Evolutionary conservation across 148 eudicot genomes (phyloP).

Genomic region (Rhododendron mucronatum): DNA sequence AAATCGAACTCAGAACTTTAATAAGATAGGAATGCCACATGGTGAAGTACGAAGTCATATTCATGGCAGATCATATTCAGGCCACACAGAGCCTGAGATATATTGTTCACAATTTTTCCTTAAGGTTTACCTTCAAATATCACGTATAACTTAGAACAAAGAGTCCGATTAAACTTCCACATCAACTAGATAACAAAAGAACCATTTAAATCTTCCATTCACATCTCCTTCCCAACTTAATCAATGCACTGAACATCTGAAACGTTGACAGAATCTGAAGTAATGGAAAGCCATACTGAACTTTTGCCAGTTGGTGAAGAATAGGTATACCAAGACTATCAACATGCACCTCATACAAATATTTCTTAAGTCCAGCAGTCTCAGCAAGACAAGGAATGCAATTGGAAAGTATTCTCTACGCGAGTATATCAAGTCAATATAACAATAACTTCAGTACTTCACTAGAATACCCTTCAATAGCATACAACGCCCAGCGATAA

Average conservation of each 20-base stretch:
- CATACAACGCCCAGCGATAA: no score
- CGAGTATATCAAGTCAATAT: neutral
- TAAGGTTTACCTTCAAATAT: neutral
- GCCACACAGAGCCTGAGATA: neutral
- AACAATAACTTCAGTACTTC: neutral
- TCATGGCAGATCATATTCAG: neutral
- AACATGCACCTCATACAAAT: neutral
- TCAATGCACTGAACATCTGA: neutral
- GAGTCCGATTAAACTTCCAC: neutral
- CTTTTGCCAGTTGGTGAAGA: neutral
- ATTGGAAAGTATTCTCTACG: neutral
- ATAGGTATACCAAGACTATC: neutral
- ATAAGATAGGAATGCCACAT: neutral
- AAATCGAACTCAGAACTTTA: neutral
- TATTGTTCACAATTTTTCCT: neutral
- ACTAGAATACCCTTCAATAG: neutral
- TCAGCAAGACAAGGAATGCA: slow-evolving; percentile 3
- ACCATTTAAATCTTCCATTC: neutral
- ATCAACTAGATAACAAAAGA: neutral
- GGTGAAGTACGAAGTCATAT: neutral
- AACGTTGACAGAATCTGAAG: neutral
- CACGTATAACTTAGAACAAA: neutral
- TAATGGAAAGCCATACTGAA: neutral
- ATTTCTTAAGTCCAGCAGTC: neutral
- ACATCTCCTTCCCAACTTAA: neutral